Conservation (phyloP, 371 early-diverging fungal genomes). For the Nematocida sp. region DNA sequence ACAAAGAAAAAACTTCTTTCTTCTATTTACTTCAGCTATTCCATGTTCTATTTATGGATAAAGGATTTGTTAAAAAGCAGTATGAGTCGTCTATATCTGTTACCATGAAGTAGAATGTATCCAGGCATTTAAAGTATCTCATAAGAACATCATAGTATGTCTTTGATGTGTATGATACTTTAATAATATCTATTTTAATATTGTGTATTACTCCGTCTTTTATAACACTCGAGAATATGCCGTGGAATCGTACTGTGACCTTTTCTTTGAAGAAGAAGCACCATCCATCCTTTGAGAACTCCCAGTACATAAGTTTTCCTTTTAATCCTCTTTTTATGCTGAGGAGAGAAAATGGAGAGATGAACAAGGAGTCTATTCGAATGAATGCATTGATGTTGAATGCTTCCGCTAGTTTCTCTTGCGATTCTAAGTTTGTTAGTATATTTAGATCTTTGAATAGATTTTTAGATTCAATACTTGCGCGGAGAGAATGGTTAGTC, state of each 20-base stretch:
- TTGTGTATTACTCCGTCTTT: constrained; percentile 22
- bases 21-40: neutral
- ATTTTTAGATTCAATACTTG: neutral
- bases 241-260: constrained; percentile 3
- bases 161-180: neutral
- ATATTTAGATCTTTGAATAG: constrained; percentile 25
- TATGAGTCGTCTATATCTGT: constrained; percentile 23
- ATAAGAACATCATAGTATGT: constrained; percentile 22
- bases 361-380: constrained; percentile 31
- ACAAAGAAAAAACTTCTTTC: constrained; percentile 22
- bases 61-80: constrained; percentile 35
- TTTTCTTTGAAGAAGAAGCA: constrained; percentile 15
- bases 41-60: constrained; percentile 1
- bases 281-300: constrained; percentile 45
- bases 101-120: constrained; percentile 51
- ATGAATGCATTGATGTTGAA: constrained; percentile 44
- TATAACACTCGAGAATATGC: neutral
- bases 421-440: neutral
- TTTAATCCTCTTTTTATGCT: constrained; percentile 47
- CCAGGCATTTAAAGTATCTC: constrained; percentile 50
- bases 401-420: neutral
- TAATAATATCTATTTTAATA: constrained; percentile 33
- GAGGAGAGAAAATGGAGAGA: constrained; percentile 49
- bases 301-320: constrained; percentile 24
- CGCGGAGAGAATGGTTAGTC: too few species aligned